Evolutionary conservation across 345 rosid species (phyloP), one percentile per base, ranked within the genome.

Genomic region (Gossypioides kirkii): DNA sequence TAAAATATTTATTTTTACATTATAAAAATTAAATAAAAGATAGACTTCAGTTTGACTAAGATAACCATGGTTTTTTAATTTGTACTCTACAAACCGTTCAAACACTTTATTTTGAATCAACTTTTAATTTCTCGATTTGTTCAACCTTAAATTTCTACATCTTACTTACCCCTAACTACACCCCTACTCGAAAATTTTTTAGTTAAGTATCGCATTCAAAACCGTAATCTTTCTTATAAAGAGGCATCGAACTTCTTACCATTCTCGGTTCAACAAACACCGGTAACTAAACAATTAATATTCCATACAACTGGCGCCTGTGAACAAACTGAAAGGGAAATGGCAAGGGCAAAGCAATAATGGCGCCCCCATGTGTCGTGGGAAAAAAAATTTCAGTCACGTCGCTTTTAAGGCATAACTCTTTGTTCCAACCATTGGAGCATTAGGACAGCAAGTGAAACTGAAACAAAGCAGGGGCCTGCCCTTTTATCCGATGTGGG

Each of bases 401-500:
- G 86, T 85, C 85, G 78, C 83, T 76, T 58, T 80, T 80, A 71
- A 72, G 23, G 67, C 49, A 58, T 71, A 70, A 60, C 67, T 53
- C 49, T 67, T 54, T 47, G 52, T 64, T 64, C 10, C 62, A 38
- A 60, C 77, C 54, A 78, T 76, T 61, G 14, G 6, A 13, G 52
- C 58, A 43, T 41, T 20, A 13, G 60, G 68, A 71, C 71, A 61
- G 42, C 46, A 76, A 26, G 25, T 72, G 70, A 69, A 76, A 26
- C 2, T 25, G 71, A 68, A 73, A 20, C 45, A 64, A 64, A 17
- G 72, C 64, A 70, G 41, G 53, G 74, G 61, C 71, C 52, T 10
- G 60, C 73, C 53, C 63, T 76, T 70, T 77, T 66, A 74, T 72
- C 32, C 78, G 77, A 74, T 69, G 82, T 63, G 78, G 61, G 32